phyloP scores from a whole-genome alignment of 1,284 basidiomycete species.

The Moesziomyces sp. region DNA sequence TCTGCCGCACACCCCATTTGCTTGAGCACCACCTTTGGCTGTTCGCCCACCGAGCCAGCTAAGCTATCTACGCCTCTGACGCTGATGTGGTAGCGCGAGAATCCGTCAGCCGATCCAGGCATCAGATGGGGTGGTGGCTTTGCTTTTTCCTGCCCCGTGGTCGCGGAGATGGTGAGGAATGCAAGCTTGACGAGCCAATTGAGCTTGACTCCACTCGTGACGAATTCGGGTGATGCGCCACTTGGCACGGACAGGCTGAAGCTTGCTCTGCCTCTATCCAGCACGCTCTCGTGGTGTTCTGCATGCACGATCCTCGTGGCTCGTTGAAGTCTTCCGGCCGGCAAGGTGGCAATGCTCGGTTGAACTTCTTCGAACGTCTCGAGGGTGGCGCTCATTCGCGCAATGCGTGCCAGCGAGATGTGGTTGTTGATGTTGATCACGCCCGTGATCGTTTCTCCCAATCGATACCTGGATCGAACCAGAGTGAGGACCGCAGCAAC shows the following conservation, averaged over 20 bases:
- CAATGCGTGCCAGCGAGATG: slow-evolving; percentile 50
- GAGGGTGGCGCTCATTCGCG: slow-evolving; percentile 55
- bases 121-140: slow-evolving; percentile 54
- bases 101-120: slow-evolving; percentile 50
- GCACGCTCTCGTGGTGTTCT: slow-evolving; percentile 57
- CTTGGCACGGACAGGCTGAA: slow-evolving; percentile 57
- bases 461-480: slow-evolving; percentile 56
- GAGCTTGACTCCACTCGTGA: slow-evolving; percentile 60
- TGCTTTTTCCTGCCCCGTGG: slow-evolving; percentile 7
- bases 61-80: slow-evolving; percentile 42
- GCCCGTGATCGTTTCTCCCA: slow-evolving; percentile 64
- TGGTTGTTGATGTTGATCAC: slow-evolving; percentile 60
- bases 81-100: slow-evolving; percentile 54
- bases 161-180: slow-evolving; percentile 52
- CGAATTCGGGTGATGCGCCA: slow-evolving; percentile 62
- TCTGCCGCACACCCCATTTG: slow-evolving; percentile 23
- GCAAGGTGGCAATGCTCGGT: slow-evolving; percentile 52
- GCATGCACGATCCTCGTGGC: slow-evolving; percentile 56
- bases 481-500: slow-evolving; percentile 64
- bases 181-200: slow-evolving; percentile 59
- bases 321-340: slow-evolving; percentile 41
- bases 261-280: slow-evolving; percentile 56
- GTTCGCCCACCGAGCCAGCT: slow-evolving; percentile 12
- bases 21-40: slow-evolving; percentile 1
- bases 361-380: slow-evolving; percentile 65